These are phyloP conservation scores for Russula sp. DNA, from an alignment of 768 basidiomycete species.

Conservation along the genomic window DNA sequence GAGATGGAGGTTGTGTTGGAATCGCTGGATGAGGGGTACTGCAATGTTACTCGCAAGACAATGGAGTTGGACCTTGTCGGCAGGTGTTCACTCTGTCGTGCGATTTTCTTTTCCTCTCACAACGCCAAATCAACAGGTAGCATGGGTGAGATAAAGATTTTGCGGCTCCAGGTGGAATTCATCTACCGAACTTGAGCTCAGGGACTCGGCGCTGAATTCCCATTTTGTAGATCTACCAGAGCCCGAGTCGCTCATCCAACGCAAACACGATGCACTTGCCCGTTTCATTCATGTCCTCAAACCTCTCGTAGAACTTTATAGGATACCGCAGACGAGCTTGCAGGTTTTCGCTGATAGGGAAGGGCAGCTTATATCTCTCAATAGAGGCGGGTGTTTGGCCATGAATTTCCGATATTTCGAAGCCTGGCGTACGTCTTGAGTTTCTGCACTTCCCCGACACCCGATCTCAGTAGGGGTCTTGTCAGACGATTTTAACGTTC, in stretches of 20 bases:
- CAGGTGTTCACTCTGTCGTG: conserved; percentile 34
- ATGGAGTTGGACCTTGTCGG: conserved; percentile 63
- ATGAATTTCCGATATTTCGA: conserved; percentile 83
- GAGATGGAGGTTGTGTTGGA: conserved; percentile 72
- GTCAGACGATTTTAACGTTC: conserved; percentile 71
- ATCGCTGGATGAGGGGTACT: conserved; percentile 73
- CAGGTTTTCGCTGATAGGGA: conserved; percentile 83
- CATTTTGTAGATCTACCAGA: conserved; percentile 53
- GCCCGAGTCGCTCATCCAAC: conserved; percentile 46
- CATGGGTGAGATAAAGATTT: conserved; percentile 8
- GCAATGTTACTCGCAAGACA: conserved; percentile 65
- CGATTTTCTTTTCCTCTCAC: background rate
- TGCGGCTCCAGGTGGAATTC: conserved; percentile 20
- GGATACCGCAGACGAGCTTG: conserved; percentile 66
- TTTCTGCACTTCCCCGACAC: background rate
- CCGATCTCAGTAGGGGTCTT: background rate
- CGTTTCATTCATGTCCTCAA: conserved; percentile 73
- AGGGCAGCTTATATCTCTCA: conserved; percentile 90
- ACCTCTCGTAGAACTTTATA: conserved; percentile 69
- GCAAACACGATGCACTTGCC: conserved; percentile 55
- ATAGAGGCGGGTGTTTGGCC: conserved; percentile 82
- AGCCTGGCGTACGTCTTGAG: conserved; percentile 69
- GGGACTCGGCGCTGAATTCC: background rate
- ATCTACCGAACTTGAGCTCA: background rate
- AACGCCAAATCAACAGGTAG: conserved; percentile 1